phyloP scores from a whole-genome alignment of 2,329 filamentous ascomycete genomes.

The Thelonectria discophora region DNA sequence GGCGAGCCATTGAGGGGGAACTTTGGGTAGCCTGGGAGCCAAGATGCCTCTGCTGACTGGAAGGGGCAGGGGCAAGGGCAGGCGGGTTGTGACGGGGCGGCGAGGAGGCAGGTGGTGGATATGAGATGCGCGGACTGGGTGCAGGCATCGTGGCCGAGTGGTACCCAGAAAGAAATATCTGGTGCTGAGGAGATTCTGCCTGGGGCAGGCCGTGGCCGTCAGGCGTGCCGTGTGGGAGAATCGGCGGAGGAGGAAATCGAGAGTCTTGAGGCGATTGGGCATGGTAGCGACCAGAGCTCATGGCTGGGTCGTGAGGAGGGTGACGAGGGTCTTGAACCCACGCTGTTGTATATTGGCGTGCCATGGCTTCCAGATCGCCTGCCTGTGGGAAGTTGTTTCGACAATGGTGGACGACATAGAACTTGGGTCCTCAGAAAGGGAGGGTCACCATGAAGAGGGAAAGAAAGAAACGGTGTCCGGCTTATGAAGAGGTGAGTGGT shows the following conservation, averaged over 20 bases:
- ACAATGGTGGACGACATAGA: conserved; percentile 36
- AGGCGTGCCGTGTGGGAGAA: conserved; percentile 35
- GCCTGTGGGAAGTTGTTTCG: conserved; percentile 29
- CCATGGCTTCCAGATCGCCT: conserved; percentile 37
- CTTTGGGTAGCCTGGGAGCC: conserved; percentile 16
- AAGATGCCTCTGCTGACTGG: conserved; percentile 25
- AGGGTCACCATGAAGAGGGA: conserved; percentile 26
- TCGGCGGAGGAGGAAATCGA: conserved; percentile 41
- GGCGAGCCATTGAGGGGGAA: conserved; percentile 9
- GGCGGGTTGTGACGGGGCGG: conserved; percentile 23
- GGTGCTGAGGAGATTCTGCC: conserved; percentile 24
- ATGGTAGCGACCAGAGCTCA: conserved; percentile 37
- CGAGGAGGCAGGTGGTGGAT: conserved; percentile 23
- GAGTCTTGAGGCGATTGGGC: conserved; percentile 41
- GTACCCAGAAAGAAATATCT: conserved; percentile 23
- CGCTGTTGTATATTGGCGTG: conserved; percentile 35
- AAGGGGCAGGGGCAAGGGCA: background rate
- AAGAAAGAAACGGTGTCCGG: conserved; percentile 28
- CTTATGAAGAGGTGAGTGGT: conserved; percentile 30
- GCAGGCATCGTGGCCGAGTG: conserved; percentile 27
- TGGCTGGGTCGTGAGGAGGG: conserved; percentile 29
- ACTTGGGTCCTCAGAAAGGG: conserved; percentile 20
- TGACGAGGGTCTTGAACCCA: conserved; percentile 35
- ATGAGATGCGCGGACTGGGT: conserved; percentile 29
- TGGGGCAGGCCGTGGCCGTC: conserved; percentile 26